Percentiles rank a stretch among this genome's conserved stretches.
These are phyloP conservation scores for Hygrophila difformis DNA, from an alignment of 257 asterid genomes.

Conservation along the genomic window DNA sequence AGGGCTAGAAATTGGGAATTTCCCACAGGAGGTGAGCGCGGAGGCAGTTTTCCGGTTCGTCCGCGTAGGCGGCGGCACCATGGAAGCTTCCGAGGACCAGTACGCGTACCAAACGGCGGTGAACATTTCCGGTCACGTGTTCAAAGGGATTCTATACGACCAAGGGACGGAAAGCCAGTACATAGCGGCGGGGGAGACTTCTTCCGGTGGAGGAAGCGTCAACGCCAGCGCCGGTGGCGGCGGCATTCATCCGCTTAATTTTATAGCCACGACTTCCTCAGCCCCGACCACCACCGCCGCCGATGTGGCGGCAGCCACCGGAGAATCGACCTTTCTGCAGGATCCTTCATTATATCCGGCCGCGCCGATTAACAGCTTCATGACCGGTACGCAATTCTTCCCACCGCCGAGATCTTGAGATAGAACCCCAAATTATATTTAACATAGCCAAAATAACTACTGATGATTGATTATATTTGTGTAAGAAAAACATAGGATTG, in stretches of 20 bases:
- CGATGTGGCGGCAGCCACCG: neutral
- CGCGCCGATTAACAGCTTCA: neutral
- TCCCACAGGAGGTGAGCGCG: too few relatives aligned
- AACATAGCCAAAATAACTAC: too few relatives aligned
- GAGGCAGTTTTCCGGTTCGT: too few relatives aligned
- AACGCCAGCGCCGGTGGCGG: too few relatives aligned
- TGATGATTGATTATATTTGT: too few relatives aligned
- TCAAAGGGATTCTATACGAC: neutral
- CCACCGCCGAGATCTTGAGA: neutral
- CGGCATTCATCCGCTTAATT: neutral
- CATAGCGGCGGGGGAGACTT: neutral
- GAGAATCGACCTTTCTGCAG: neutral
- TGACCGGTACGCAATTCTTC: neutral
- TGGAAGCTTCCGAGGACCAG: too few relatives aligned
- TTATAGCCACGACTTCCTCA: too few relatives aligned
- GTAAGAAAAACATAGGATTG: too few relatives aligned
- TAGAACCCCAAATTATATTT: too few relatives aligned
- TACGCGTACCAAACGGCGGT: too few relatives aligned
- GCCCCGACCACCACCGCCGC: neutral
- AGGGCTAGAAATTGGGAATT: too few relatives aligned
- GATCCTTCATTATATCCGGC: neutral
- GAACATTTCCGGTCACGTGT: neutral
- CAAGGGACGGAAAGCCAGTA: constrained; percentile 2
- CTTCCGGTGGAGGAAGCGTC: neutral
- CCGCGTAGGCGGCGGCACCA: too few relatives aligned